A percentile compares a stretch with the other conserved stretches of the same genome.
phyloP scores from a whole-genome alignment of 352 stramenopile genomes.

The Globisporangium iwayamae region DNA sequence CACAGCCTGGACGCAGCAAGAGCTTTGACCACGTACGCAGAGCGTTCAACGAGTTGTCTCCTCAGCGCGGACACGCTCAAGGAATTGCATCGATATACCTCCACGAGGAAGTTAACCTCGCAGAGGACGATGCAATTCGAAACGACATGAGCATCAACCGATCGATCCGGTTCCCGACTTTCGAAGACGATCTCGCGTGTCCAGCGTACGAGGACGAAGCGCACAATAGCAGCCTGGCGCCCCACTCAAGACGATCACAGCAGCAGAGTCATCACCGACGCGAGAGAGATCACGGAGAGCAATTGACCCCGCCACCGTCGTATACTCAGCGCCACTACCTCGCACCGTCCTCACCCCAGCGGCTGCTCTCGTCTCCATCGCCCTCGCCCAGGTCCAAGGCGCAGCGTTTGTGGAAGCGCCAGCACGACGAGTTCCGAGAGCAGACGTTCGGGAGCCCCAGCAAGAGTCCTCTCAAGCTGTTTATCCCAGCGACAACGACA shows the following conservation, averaged over 20 bases:
- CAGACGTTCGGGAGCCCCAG: constrained; percentile 15
- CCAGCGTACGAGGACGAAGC: constrained; percentile 50
- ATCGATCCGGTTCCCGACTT: constrained; percentile 32
- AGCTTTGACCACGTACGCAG: constrained; percentile 25
- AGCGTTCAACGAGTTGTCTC: constrained; percentile 22
- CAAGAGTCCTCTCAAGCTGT: constrained; percentile 10
- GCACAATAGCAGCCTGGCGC: not conserved
- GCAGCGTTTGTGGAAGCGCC: constrained; percentile 20
- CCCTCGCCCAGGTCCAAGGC: constrained; percentile 19
- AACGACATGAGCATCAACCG: constrained; percentile 20
- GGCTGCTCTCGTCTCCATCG: constrained; percentile 17
- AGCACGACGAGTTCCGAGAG: constrained; percentile 25
- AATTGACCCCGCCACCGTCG: not conserved
- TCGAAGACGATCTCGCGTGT: constrained; percentile 58
- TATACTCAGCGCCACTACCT: not conserved
- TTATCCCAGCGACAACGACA: not conserved
- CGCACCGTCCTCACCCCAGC: constrained; percentile 5
- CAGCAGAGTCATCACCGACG: not conserved
- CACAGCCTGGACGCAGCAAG: constrained; percentile 13
- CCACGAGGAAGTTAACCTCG: constrained; percentile 13
- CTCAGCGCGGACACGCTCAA: not conserved
- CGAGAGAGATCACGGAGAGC: not conserved
- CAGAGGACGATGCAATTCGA: constrained; percentile 21
- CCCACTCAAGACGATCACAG: not conserved
- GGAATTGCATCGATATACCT: not conserved